Base-by-base conservation (phyloP, 202 grass and related monocot species). In the Bolboschoenoplectus hybrid region DNA sequence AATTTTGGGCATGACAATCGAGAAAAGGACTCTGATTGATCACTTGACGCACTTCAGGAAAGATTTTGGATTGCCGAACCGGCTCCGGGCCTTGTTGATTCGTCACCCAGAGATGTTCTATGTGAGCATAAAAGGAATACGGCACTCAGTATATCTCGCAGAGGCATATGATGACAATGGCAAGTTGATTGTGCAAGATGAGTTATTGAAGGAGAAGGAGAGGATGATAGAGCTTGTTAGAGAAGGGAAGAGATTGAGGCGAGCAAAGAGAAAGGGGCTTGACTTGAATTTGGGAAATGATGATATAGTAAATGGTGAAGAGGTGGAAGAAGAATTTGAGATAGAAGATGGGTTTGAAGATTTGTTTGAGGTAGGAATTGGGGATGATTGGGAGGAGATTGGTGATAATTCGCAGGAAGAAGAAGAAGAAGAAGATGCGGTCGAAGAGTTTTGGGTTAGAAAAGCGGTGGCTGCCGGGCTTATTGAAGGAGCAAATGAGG, bases 101-200 rank as follows among this genome's bases (percentile, higher is more conserved):
- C 90, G 91, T 6, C 94, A 97, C 53, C 94, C 92, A 0, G 92
- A 94, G 82, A 35, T 97, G 63, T 97, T 97, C 87, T 97, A 97
- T n/a, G 92, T 97, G 6, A 97, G 94, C 52, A 39, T 97, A 67
- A 97, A 97, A 66, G 92, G 94, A 74, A 61, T 93, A 79, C 89
- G 91, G 7, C 78, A 97, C 69, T 94, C 94, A 0, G 92, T 92
- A 34, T 97, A 92, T 90, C 84, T 97, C 3, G 79, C 94, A 0
- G 94, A 97, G 92, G 92, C 89, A 0, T 97, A 91, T 10, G 63
- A 97, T 50, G 86, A 94, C 12, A 83, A 91, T 4, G 94, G 94
- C 36, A 92, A 85, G 89, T 81, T 97, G 17, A 46, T 91, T 6
- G 89, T 94, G 72, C 80, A 91, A 85, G 95, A 97, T 53, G 86